Evolutionary conservation across 2,329 filamentous ascomycete species (phyloP).

Genomic region (Colletotrichum incanum): DNA sequence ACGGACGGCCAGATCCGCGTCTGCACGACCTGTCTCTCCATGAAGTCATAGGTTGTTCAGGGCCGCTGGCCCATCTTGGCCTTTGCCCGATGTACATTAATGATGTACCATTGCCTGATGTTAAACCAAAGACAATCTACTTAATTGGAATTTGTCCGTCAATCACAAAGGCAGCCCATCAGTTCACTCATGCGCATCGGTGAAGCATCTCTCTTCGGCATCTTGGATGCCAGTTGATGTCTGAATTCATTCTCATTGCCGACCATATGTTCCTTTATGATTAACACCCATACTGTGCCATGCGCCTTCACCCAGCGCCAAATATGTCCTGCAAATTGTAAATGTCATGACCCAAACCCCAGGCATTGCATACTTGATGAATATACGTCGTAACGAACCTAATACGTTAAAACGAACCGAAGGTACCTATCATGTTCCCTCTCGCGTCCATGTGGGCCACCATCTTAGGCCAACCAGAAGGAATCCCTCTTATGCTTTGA

Average conservation of each 20-base stretch:
- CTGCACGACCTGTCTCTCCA: slow-evolving; percentile 11
- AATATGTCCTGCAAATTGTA: slow-evolving; percentile 26
- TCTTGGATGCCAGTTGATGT: not conserved
- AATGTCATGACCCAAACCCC: slow-evolving; percentile 20
- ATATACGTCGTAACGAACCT: not conserved
- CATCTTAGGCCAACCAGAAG: not conserved
- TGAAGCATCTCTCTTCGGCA: not conserved
- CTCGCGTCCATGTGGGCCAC: not conserved
- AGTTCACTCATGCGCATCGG: not conserved
- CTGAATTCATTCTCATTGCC: slow-evolving; percentile 7
- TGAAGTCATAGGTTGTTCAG: slow-evolving; percentile 18
- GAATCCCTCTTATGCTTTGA: slow-evolving; percentile 6
- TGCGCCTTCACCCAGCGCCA: slow-evolving; percentile 31
- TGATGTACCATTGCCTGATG: not conserved
- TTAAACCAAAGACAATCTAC: too few relatives aligned
- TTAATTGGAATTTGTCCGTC: not conserved
- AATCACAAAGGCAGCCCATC: not conserved
- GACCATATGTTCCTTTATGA: slow-evolving; percentile 20
- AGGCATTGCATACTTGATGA: slow-evolving; percentile 19
- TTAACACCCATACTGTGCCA: slow-evolving; percentile 23
- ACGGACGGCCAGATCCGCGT: slow-evolving; percentile 23
- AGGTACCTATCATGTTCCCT: slow-evolving; percentile 5
- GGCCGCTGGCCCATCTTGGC: not conserved
- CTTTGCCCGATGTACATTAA: not conserved
- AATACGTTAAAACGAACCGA: slow-evolving; percentile 4